Base-by-base conservation (phyloP, 2,329 filamentous ascomycete genomes). In the Sporothrix euskadiensis region DNA sequence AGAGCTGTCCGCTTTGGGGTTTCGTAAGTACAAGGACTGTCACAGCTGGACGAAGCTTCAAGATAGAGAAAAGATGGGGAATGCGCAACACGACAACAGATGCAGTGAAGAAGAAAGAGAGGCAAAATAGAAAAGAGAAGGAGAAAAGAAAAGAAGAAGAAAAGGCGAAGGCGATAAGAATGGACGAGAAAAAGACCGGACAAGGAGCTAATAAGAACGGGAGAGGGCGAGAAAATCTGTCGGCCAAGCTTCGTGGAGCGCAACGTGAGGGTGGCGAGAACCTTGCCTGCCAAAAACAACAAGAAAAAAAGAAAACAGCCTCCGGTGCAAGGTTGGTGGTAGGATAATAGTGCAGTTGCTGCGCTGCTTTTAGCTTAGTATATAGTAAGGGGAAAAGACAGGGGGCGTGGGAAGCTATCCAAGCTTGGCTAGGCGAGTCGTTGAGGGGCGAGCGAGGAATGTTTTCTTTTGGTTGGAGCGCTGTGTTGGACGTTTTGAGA, bases 251-350 rank as follows among this genome's bases (percentile, higher is more conserved):
- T 71, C 47, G 41, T 22, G 41, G 32, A 71, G 69, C 69, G 54
- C 68, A 70, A 57, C 52, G 69, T 44, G 69, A 71, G 69, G 69
- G 72, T 73, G 72, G 72, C 72, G 61, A 71, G 69, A 73, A 71
- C 59, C 68, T 49, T 26, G 47, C 9, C 44, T 59, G 32, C 16
- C 54, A 68, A 68, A 72, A 69, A 8, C 12, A 69, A 35, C 22
- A 59, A 44, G 14, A 56, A 73, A 61, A 59, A 72, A 73, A 69
- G 12, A 71, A 30, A 72, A 73, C 63, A 35, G 41, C 59, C 19
- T 57, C 8, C 19, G 44, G 2, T 47, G 41, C 44, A 26, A 52
- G 47, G 14, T 30, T 30, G 19, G 32, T 61, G 32, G 63, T 4
- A 35, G 52, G 19, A 54, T 10, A 30, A 22, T 49, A 26, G 41